phyloP scores from a whole-genome alignment of 2,329 filamentous ascomycete species.

The Hirsutella thompsonii region DNA sequence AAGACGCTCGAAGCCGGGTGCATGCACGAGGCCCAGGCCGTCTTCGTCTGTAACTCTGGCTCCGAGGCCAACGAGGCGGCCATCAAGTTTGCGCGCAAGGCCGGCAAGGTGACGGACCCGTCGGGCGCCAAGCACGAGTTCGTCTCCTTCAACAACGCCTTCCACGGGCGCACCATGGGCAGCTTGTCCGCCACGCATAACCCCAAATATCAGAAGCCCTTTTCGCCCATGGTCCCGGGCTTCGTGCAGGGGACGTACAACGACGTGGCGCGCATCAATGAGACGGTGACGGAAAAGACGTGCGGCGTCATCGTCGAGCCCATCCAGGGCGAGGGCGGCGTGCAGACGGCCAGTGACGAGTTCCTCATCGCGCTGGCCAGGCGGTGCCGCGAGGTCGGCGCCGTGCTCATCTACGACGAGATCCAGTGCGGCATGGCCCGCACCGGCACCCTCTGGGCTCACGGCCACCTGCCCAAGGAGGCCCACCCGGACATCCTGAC shows the following conservation, averaged over 20 bases:
- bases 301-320: slow-evolving; percentile 95
- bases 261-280: slow-evolving; percentile 57
- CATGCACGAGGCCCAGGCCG: slow-evolving; percentile 68
- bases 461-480: slow-evolving; percentile 57
- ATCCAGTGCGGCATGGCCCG: slow-evolving; percentile 89
- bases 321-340: slow-evolving; percentile 92
- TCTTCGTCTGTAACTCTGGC: slow-evolving; percentile 93
- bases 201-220: slow-evolving; percentile 93
- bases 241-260: slow-evolving; percentile 84
- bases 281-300: slow-evolving; percentile 69
- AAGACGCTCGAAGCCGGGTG: slow-evolving; percentile 66
- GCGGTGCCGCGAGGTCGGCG: slow-evolving; percentile 75
- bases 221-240: slow-evolving; percentile 88
- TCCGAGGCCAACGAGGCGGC: slow-evolving; percentile 96
- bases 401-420: slow-evolving; percentile 87
- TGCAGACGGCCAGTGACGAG: slow-evolving; percentile 69
- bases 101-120: slow-evolving; percentile 62
- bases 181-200: slow-evolving; percentile 92
- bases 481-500: slow-evolving; percentile 92
- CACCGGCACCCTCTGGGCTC: slow-evolving; percentile 85
- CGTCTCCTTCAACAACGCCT: slow-evolving; percentile 82
- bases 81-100: slow-evolving; percentile 92
- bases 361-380: slow-evolving; percentile 76
- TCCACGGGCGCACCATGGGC: slow-evolving; percentile 96
- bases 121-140: slow-evolving; percentile 67